Base-by-base conservation (phyloP, 2,329 filamentous ascomycete species). In the Pseudocercospora cruenta region DNA sequence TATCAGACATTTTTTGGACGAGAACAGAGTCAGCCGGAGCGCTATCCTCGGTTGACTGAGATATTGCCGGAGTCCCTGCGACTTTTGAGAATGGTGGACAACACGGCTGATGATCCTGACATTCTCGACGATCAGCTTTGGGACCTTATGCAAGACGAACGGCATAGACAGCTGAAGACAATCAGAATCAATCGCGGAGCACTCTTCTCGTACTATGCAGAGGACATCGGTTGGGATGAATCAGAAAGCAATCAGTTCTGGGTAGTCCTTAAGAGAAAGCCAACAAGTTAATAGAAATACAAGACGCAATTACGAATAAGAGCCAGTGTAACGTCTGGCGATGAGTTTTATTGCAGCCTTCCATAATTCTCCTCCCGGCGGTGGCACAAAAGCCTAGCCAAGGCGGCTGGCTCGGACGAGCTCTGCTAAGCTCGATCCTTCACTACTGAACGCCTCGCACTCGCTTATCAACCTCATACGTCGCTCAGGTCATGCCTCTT, bases 191-290 rank as follows among this genome's bases (percentile, higher is more conserved):
- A 59, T 2, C 57, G 57, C 12, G 33, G 39, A 45, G 36, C 33
- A 19, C 21, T 16, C 16, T 59, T 59, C 57, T 43, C 33, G 7
- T 21, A 19, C 12, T 6, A 59, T 28, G 33, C 57, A 21, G 19
- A 59, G 21, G 21, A 59, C 19, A n/a, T 43, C 5, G 57, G 57
- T 8, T 59, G 57, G 57, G 57, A 59, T 9, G 57, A 59, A 16
- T 59, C 57, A 22, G 36, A 45, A 16, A 59, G 33, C 31, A 26
- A 59, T 6, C 19, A 22, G n/a, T 43, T 14, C 6, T 47, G 57
- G 22, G 57, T 59, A 14, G 22, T 59, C 9, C 33, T 59, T 4
- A 59, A 59, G 12, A 43, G 33, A 31, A 54, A 24, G 33, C 10
- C 3, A 12, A 36, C 33, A 36, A 36, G 1, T 16, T 36, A 36